Evolutionary conservation across 441 rosid genomes (phyloP).

Genomic region (Adansonia madagascariensis): DNA sequence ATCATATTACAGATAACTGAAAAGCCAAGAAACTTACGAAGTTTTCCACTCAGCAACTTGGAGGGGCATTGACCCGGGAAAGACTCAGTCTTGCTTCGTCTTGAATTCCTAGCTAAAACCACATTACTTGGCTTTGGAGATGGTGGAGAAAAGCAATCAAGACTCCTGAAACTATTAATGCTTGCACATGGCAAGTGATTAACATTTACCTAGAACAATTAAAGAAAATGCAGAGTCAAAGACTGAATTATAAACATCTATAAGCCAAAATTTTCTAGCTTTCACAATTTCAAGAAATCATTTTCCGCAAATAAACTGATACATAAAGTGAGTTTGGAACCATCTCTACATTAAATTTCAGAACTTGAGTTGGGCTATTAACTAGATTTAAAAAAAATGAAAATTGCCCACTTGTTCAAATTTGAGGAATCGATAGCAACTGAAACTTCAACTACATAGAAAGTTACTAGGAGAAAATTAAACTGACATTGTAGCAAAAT

Average conservation of each 20-base stretch:
- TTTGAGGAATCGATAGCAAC: not conserved
- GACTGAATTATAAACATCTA: not conserved
- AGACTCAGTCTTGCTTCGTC: not conserved
- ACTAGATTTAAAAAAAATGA: not conserved
- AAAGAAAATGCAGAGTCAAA: not conserved
- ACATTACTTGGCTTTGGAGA: conserved; percentile 3
- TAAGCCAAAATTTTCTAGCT: not conserved
- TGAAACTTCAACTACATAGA: not conserved
- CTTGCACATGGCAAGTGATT: conserved; percentile 35
- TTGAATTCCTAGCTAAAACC: not conserved
- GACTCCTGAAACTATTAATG: conserved; percentile 37
- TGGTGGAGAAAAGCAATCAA: conserved; percentile 32
- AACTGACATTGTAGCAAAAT: conserved; percentile 47
- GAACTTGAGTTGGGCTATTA: not conserved
- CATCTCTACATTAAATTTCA: not conserved
- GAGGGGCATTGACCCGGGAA: not conserved
- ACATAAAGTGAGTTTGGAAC: too few relatives aligned
- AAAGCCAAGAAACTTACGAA: not conserved
- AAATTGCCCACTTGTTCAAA: not conserved
- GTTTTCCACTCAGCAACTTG: not conserved
- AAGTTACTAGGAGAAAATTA: not conserved
- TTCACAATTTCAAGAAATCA: not conserved
- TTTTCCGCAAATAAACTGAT: not conserved
- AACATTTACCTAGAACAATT: conserved; percentile 45
- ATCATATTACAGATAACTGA: not conserved